Percentiles rank a stretch among this genome's conserved stretches.
phyloP scores from a whole-genome alignment of 2,329 filamentous ascomycete species.

The Aspergillus versicolor region DNA sequence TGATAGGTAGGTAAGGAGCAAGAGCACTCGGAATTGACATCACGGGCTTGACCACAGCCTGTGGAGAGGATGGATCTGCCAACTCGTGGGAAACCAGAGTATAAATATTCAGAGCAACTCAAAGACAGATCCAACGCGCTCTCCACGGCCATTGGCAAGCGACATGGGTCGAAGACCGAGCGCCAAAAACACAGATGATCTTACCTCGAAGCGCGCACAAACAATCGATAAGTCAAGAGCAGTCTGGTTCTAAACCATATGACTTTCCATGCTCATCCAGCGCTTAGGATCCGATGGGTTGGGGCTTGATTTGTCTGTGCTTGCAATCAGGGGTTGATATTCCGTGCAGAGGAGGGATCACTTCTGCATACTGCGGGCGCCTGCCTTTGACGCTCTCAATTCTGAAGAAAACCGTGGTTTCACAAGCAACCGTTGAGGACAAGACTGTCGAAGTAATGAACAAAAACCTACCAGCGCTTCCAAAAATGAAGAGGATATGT shows the following conservation, averaged over 20 bases:
- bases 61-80: neutral
- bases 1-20: neutral
- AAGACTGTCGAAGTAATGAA: constrained; percentile 3
- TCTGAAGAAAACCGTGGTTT: constrained; percentile 1
- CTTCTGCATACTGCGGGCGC: constrained; percentile 9
- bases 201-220: constrained; percentile 33
- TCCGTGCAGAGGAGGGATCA: constrained; percentile 6
- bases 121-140: neutral
- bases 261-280: constrained; percentile 29
- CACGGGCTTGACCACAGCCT: neutral
- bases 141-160: neutral
- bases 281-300: constrained; percentile 18
- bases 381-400: constrained; percentile 4
- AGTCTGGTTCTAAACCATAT: constrained; percentile 24
- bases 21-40: neutral
- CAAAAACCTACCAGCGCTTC: constrained; percentile 14
- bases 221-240: constrained; percentile 16
- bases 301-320: constrained; percentile 12
- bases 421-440: neutral
- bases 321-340: constrained; percentile 5
- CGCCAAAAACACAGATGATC: constrained; percentile 17
- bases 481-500: constrained; percentile 11
- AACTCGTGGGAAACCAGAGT: neutral
- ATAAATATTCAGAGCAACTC: neutral
- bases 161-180: neutral